Evolutionary conservation across 2,329 filamentous ascomycete genomes (phyloP).

Genomic region (Cladophialophora psammophila): DNA sequence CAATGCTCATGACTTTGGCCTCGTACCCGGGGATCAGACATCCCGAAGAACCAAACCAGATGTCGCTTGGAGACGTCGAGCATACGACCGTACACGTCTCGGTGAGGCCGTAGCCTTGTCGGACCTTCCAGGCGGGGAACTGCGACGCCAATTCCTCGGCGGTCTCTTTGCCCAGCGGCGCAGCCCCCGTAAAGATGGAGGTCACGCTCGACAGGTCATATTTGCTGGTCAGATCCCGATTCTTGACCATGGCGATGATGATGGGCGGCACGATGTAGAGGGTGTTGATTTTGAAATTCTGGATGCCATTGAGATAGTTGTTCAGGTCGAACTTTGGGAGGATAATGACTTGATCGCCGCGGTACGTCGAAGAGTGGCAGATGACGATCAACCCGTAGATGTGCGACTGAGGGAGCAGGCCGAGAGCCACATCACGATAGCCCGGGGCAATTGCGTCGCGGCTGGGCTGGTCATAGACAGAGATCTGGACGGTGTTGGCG

Average conservation of each 20-base stretch:
- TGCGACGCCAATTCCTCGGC: slow-evolving; percentile 67
- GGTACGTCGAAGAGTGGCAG: slow-evolving; percentile 69
- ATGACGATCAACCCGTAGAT: slow-evolving; percentile 81
- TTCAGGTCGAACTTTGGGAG: slow-evolving; percentile 78
- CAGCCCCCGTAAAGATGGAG: slow-evolving; percentile 75
- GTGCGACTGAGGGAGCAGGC: slow-evolving; percentile 80
- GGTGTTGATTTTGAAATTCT: slow-evolving; percentile 71
- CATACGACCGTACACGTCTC: slow-evolving; percentile 77
- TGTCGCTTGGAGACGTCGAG: slow-evolving; percentile 64
- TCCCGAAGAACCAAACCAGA: slow-evolving; percentile 75
- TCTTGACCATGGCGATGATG: slow-evolving; percentile 76
- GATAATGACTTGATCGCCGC: slow-evolving; percentile 76
- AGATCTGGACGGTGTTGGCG: slow-evolving; percentile 73
- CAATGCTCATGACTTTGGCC: slow-evolving; percentile 70
- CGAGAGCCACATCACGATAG: slow-evolving; percentile 65
- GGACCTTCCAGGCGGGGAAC: slow-evolving; percentile 70
- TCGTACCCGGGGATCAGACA: slow-evolving; percentile 70
- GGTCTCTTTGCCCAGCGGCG: slow-evolving; percentile 77
- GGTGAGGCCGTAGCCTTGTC: slow-evolving; percentile 80
- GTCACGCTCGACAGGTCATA: slow-evolving; percentile 75
- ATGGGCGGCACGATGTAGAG: slow-evolving; percentile 81
- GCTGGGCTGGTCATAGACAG: slow-evolving; percentile 56
- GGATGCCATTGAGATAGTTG: slow-evolving; percentile 68
- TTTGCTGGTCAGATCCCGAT: slow-evolving; percentile 65
- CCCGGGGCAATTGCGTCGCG: slow-evolving; percentile 53